Evolutionary conservation across 129 eudicot genomes (phyloP), one percentile per base, ranked within the genome.

Genomic region (Chrysanthemum lavandulifolium): DNA sequence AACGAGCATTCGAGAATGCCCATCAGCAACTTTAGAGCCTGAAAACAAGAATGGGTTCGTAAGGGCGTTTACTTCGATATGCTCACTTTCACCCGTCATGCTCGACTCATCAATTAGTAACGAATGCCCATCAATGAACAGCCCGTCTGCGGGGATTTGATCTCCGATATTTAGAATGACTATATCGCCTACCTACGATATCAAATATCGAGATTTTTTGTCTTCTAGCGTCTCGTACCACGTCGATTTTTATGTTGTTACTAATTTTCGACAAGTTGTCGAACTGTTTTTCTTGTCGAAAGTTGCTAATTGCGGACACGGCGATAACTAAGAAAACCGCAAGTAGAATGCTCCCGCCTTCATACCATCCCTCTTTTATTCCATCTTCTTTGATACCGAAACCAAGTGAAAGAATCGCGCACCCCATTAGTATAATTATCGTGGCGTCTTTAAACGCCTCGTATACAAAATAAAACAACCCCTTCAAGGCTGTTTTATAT

Each of bases 1-100:
- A 51, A 89, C 95, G 0, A 92, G 70, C 98, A 92, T 92, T 48
- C 75, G 85, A 9, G 85, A 84, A 53, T 83, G 75, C 49, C 98
- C 98, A 5, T 92, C 98, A 0, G 82, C 96, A 61, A 92, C 86
- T 67, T 89, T 92, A 2, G 98, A 78, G 59, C 98, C 96, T 1
- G 98, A 92, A 61, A 83, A 29, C 67, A 92, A 76, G 51, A 92
- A 92, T 5, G 98, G 96, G 68, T 86, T 85, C 0, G 31, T 75
- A 1, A 61, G 16, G 8, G 69, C 36, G 23, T 92, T 68, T 0
- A 89, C 82, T 14, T 82, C 87, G 0, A 92, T 76, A 19, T 83
- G 89, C 18, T 92, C 97, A 67, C 97, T 92, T 76, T 92, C 96
- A 2, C 97, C 96, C 0, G 97, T 92, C 86, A 89, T 84, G 77